A percentile compares a stretch with the other conserved stretches of the same genome.
Conservation (phyloP, 2,329 filamentous ascomycete genomes). For the Canariomyces notabilis region DNA sequence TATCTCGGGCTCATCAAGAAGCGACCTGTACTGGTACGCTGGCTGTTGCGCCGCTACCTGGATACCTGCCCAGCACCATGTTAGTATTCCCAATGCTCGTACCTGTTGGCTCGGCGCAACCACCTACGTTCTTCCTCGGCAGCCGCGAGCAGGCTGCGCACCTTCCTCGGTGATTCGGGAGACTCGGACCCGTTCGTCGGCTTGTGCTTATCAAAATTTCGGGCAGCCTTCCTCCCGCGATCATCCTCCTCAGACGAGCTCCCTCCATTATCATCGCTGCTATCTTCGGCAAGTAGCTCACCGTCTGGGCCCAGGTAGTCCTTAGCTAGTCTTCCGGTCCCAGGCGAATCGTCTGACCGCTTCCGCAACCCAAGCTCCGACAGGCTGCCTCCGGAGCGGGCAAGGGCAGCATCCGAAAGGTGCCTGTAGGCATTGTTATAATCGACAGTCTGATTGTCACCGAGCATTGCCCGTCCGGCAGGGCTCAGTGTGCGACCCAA, state of each 20-base stretch:
- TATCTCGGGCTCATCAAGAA: slow-evolving; percentile 62
- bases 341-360: slow-evolving; percentile 38
- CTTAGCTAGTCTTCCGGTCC: slow-evolving; percentile 58
- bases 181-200: slow-evolving; percentile 32
- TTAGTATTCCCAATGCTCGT: slow-evolving; percentile 21
- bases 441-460: slow-evolving; percentile 59
- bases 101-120: no score
- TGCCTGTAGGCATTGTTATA: slow-evolving; percentile 65
- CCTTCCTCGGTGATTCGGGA: slow-evolving; percentile 36
- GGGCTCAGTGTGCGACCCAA: slow-evolving; percentile 35
- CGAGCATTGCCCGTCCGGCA: slow-evolving; percentile 41
- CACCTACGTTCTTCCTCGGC: slow-evolving; percentile 73
- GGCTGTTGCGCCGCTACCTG: slow-evolving; percentile 47
- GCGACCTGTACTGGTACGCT: slow-evolving; percentile 54
- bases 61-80: slow-evolving; percentile 39
- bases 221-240: slow-evolving; percentile 53
- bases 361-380: slow-evolving; percentile 57
- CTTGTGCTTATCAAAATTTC: slow-evolving; percentile 40
- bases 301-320: slow-evolving; percentile 62
- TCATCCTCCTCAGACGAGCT: slow-evolving; percentile 60
- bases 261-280: slow-evolving; percentile 56
- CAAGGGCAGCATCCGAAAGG: slow-evolving; percentile 66
- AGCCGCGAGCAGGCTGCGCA: slow-evolving; percentile 63
- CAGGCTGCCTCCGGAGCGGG: slow-evolving; percentile 58
- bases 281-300: slow-evolving; percentile 59